These are phyloP conservation scores for Camelina sativa DNA, from an alignment of 345 rosid genomes.

Conservation along the genomic window DNA sequence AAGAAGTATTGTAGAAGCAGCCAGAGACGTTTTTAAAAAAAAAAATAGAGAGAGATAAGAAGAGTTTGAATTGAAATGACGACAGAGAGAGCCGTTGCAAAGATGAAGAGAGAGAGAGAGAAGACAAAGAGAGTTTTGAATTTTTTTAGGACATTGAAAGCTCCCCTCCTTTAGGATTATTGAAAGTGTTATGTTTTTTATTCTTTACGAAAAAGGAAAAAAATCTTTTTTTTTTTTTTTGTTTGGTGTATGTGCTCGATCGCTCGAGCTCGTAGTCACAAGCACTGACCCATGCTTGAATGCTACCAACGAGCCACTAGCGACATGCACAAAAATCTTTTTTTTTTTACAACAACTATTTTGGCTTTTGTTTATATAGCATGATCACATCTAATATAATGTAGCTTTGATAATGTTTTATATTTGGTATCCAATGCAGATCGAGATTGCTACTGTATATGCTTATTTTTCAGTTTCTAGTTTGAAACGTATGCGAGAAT, in stretches of 20 bases:
- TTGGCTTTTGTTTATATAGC: slow-evolving; percentile 31
- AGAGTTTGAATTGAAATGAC: slow-evolving; percentile 42
- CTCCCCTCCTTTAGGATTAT: slow-evolving; percentile 34
- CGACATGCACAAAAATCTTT: too few species aligned
- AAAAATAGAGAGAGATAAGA: neutral
- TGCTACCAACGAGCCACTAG: too few species aligned
- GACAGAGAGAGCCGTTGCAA: slow-evolving; percentile 47
- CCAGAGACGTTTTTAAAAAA: slow-evolving; percentile 17
- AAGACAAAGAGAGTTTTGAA: slow-evolving; percentile 34
- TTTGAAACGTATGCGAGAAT: neutral
- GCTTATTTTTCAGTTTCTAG: slow-evolving; percentile 18
- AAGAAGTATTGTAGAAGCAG: slow-evolving; percentile 29
- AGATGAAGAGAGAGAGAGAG: slow-evolving; percentile 13
- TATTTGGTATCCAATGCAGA: neutral
- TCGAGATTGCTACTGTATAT: neutral
- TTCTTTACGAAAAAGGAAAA: slow-evolving; percentile 4
- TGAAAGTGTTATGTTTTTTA: slow-evolving; percentile 25
- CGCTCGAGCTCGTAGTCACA: too few species aligned
- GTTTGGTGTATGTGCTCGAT: too few species aligned
- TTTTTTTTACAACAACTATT: slow-evolving; percentile 4
- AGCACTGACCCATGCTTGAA: too few species aligned
- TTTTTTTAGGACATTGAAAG: slow-evolving; percentile 37
- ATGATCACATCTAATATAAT: neutral
- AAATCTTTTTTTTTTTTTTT: neutral
- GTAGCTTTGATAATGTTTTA: neutral